Evolutionary conservation across 2,329 filamentous ascomycete species (phyloP).

Genomic region (Atkinsonella texensis): DNA sequence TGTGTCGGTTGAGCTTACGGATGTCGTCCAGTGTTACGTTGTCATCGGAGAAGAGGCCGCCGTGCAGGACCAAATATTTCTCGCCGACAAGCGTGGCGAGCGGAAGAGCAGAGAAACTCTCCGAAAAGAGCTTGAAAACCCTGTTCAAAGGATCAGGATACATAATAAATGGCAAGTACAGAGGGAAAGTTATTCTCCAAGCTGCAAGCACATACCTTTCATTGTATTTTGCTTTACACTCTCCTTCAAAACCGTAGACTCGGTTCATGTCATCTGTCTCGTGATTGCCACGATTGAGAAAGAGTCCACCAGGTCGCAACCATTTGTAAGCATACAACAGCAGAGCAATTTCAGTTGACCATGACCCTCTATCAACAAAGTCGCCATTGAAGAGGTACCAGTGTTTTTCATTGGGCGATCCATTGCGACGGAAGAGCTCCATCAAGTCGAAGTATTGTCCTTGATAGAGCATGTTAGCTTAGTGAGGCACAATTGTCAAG

Average conservation of each 20-base stretch:
- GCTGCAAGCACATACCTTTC: slow-evolving; percentile 41
- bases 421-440: slow-evolving; percentile 89
- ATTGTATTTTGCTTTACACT: slow-evolving; percentile 97
- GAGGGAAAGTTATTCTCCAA: neutral
- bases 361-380: slow-evolving; percentile 94
- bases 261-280: slow-evolving; percentile 99
- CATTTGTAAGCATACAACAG: slow-evolving; percentile 95
- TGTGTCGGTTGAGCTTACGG: slow-evolving; percentile 80
- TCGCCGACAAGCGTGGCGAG: slow-evolving; percentile 83
- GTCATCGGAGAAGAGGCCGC: slow-evolving; percentile 92
- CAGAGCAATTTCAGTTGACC: slow-evolving; percentile 94
- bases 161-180: neutral
- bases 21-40: slow-evolving; percentile 87
- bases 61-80: slow-evolving; percentile 87
- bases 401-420: slow-evolving; percentile 71
- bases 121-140: slow-evolving; percentile 93
- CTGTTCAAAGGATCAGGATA: slow-evolving; percentile 23
- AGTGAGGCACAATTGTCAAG: neutral
- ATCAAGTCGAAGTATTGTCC: slow-evolving; percentile 96
- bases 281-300: slow-evolving; percentile 95
- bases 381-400: slow-evolving; percentile 97
- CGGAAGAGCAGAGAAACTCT: slow-evolving; percentile 90
- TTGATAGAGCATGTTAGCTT: slow-evolving; percentile 20
- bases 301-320: slow-evolving; percentile 77
- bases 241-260: slow-evolving; percentile 95